Conservation (phyloP, 1,139 yeast species). For the Meyerozyma guilliermondii region DNA sequence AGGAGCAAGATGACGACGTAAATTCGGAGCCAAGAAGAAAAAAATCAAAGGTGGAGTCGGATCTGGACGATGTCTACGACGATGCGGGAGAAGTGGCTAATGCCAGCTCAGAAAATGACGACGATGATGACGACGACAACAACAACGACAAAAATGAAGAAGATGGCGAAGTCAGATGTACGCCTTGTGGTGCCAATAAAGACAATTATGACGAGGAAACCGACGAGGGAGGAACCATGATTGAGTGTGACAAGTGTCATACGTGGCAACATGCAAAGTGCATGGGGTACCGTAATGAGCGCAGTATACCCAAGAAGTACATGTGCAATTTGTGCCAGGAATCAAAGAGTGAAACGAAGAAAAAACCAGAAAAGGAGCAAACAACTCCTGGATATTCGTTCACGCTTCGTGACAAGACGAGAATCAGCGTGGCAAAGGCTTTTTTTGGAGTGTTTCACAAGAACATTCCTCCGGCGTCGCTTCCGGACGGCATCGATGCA, state of each 20-base stretch:
- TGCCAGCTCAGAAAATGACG: slow-evolving; percentile 3
- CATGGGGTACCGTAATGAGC: slow-evolving; percentile 42
- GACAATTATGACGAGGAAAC: slow-evolving; percentile 56
- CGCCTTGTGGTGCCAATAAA: slow-evolving; percentile 62
- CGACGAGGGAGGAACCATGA: slow-evolving; percentile 62
- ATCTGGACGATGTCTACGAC: background rate
- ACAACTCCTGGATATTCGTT: slow-evolving; percentile 2
- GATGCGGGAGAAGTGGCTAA: slow-evolving; percentile 4
- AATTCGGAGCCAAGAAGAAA: background rate
- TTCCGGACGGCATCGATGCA: slow-evolving; percentile 20
- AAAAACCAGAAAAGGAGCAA: slow-evolving; percentile 4
- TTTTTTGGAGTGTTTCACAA: slow-evolving; percentile 33
- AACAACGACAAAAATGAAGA: slow-evolving; percentile 23
- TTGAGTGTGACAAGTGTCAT: slow-evolving; percentile 71
- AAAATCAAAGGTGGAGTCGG: background rate
- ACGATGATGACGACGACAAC: slow-evolving; percentile 4
- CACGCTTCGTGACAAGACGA: slow-evolving; percentile 22
- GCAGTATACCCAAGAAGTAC: slow-evolving; percentile 27
- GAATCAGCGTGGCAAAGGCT: slow-evolving; percentile 36
- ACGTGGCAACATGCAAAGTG: slow-evolving; percentile 87
- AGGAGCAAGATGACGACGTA: slow-evolving; percentile 1
- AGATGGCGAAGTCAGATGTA: slow-evolving; percentile 56
- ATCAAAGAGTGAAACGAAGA: background rate
- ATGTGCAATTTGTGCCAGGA: slow-evolving; percentile 26
- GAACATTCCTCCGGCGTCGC: slow-evolving; percentile 35